phyloP scores from a whole-genome alignment of 345 rosid species.

The Populus nigra region DNA sequence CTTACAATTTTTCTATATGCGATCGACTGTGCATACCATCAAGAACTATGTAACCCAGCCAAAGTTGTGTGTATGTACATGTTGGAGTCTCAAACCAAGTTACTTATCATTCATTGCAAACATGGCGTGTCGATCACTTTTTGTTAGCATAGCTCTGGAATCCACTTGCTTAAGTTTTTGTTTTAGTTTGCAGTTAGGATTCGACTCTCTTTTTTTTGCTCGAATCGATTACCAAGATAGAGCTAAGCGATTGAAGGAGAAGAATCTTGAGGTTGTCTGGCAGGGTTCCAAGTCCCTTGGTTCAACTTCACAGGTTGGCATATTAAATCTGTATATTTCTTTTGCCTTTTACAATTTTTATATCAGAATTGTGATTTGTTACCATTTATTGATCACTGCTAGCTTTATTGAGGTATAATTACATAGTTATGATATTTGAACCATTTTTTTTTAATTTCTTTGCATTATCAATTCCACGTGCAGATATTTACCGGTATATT shows the following conservation, averaged over 20 bases:
- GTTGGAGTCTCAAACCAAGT: too few relatives aligned
- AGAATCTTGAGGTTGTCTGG: constrained; percentile 92
- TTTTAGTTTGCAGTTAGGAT: constrained; percentile 65
- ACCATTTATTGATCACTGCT: not conserved
- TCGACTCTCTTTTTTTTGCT: constrained; percentile 88
- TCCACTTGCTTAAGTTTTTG: not conserved
- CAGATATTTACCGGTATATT: constrained; percentile 95
- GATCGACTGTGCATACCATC: not conserved
- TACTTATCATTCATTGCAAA: too few relatives aligned
- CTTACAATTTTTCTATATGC: not conserved
- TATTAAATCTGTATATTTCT: constrained; percentile 6
- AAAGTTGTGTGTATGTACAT: too few relatives aligned
- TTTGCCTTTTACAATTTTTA: constrained; percentile 10
- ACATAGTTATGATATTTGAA: not conserved
- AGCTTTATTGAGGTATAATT: not conserved
- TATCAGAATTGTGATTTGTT: not conserved
- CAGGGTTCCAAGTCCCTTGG: constrained; percentile 85
- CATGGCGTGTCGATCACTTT: not conserved
- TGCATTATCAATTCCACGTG: constrained; percentile 11
- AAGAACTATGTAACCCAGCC: too few relatives aligned
- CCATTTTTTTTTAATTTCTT: constrained; percentile 1
- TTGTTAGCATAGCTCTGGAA: constrained; percentile 1
- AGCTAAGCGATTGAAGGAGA: constrained; percentile 71
- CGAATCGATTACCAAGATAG: constrained; percentile 96
- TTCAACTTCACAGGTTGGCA: constrained; percentile 78